Percentiles rank a stretch among this genome's conserved stretches.
Evolutionary conservation across 164 flowering plant genomes (phyloP).

Genomic region (Houttuynia cordata): DNA sequence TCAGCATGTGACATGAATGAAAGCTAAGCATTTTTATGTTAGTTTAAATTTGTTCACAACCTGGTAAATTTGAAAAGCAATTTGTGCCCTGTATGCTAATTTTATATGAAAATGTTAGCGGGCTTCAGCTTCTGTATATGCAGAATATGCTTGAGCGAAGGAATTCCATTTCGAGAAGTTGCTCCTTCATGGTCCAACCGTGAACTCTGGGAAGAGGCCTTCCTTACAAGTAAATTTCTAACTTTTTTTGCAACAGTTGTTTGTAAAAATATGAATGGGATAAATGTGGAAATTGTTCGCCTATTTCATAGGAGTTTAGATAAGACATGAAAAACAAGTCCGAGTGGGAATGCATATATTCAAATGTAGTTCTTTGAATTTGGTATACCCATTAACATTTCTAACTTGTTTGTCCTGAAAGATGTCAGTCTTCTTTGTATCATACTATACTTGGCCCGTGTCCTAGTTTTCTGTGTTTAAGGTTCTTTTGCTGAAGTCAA

Average conservation of each 20-base stretch:
- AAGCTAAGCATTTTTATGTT: no score
- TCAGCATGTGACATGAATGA: neutral
- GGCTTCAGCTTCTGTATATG: slow-evolving; percentile 2
- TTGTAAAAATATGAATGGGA: neutral
- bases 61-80: neutral
- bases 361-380: no score
- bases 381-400: no score
- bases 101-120: neutral
- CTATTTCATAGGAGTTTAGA: neutral
- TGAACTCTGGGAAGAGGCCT: slow-evolving; percentile 76
- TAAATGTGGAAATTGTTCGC: no score
- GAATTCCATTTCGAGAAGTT: slow-evolving; percentile 65
- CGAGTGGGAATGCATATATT: no score
- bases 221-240: slow-evolving; percentile 55
- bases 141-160: slow-evolving; percentile 56
- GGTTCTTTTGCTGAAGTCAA: neutral
- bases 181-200: slow-evolving; percentile 69
- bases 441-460: no score
- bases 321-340: neutral
- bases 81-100: neutral
- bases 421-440: neutral
- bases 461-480: neutral
- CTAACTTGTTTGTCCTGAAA: no score
- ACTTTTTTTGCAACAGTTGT: no score
- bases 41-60: neutral